These are phyloP conservation scores for Moesziomyces sp. DNA, from an alignment of 1,284 basidiomycete genomes.

Conservation along the genomic window DNA sequence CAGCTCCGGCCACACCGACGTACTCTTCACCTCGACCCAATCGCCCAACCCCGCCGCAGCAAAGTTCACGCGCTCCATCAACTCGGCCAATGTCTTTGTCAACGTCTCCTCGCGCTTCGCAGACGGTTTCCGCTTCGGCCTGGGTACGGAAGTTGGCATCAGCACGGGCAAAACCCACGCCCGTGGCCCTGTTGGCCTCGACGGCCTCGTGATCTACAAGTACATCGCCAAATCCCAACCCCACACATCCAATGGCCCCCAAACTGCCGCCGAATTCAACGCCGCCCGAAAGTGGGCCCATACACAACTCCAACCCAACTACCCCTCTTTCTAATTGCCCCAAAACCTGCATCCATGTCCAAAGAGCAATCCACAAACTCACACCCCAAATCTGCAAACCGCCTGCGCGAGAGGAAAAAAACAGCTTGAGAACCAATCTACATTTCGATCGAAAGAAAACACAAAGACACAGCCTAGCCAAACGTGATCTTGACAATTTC, in stretches of 20 bases:
- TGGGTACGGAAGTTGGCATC: slow-evolving; percentile 98
- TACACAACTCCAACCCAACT: slow-evolving; percentile 7
- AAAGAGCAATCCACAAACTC: neutral
- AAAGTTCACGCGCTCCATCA: slow-evolving; percentile 85
- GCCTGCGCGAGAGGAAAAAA: neutral
- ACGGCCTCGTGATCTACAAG: slow-evolving; percentile 73
- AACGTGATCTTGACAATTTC: too few species aligned
- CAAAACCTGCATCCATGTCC: too few species aligned
- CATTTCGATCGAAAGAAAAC: neutral
- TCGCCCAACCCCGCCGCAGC: slow-evolving; percentile 70
- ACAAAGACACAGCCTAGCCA: neutral
- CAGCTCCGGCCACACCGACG: slow-evolving; percentile 94
- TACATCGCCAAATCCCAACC: slow-evolving; percentile 40
- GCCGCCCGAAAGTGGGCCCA: slow-evolving; percentile 26
- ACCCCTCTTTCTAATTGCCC: slow-evolving; percentile 20
- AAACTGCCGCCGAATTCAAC: slow-evolving; percentile 39
- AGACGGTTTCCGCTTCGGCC: slow-evolving; percentile 95
- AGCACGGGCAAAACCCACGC: slow-evolving; percentile 96
- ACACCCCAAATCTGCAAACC: neutral
- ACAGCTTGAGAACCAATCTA: neutral
- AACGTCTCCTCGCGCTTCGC: slow-evolving; percentile 96
- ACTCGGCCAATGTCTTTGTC: slow-evolving; percentile 90
- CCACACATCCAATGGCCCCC: slow-evolving; percentile 6
- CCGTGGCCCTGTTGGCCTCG: slow-evolving; percentile 92
- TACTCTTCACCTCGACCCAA: slow-evolving; percentile 74